Evolutionary conservation across 805 yeast species (phyloP).

Genomic region (Scheffersomyces lignosus): DNA sequence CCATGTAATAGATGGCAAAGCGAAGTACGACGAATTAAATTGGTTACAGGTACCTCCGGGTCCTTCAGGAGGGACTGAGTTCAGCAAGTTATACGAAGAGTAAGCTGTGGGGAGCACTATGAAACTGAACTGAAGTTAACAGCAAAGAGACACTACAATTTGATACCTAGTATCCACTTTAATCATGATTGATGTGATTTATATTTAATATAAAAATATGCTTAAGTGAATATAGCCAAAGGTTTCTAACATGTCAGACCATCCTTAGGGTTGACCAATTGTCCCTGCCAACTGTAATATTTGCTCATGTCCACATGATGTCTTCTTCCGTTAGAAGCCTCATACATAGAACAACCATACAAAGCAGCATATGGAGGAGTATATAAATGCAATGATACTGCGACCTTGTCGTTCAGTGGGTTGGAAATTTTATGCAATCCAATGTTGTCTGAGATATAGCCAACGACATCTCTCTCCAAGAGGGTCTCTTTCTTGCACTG

Average conservation of each 20-base stretch:
- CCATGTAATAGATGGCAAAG: conserved; percentile 70
- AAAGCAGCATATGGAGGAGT: conserved; percentile 75
- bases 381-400: conserved; percentile 69
- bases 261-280: conserved; percentile 21
- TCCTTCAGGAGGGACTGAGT: conserved; percentile 56
- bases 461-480: conserved; percentile 46
- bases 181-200: too few species aligned
- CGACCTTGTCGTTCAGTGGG: conserved; percentile 37
- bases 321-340: conserved; percentile 47
- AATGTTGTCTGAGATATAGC: conserved; percentile 63
- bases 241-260: not conserved
- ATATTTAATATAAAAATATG: too few species aligned
- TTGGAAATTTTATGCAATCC: conserved; percentile 68
- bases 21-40: conserved; percentile 60
- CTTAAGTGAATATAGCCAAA: too few species aligned
- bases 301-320: conserved; percentile 59
- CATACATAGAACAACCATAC: conserved; percentile 54
- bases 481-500: conserved; percentile 24
- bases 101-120: too few species aligned
- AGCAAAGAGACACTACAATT: too few species aligned
- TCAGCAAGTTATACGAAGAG: conserved; percentile 46
- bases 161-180: too few species aligned
- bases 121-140: too few species aligned
- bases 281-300: conserved; percentile 63
- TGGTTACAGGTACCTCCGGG: conserved; percentile 79